Evolutionary conservation across 108 stramenopile genomes (phyloP).

Genomic region (Cyclostephanos tholiformis): DNA sequence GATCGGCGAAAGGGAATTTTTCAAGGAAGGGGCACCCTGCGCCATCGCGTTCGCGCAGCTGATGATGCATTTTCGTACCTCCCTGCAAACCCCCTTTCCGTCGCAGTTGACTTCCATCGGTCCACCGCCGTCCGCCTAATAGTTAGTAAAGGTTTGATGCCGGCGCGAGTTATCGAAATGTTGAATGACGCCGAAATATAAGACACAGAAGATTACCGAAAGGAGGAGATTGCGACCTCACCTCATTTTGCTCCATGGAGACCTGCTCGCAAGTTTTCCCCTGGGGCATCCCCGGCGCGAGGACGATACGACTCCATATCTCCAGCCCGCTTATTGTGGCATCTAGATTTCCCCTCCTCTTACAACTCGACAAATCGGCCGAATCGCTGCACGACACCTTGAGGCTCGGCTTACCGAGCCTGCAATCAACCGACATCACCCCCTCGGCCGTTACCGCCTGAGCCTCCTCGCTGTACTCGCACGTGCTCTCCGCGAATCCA

Average conservation of each 20-base stretch:
- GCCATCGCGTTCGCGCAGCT: conserved; percentile 54
- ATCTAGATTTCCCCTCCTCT: conserved; percentile 31
- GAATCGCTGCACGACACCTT: conserved; percentile 42
- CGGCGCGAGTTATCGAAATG: background rate
- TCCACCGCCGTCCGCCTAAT: conserved; percentile 24
- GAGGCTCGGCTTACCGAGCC: conserved; percentile 37
- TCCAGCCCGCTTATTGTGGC: conserved; percentile 62
- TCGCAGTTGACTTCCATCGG: conserved; percentile 52
- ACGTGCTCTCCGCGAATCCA: conserved; percentile 78
- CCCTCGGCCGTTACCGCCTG: conserved; percentile 22
- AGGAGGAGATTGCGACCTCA: conserved; percentile 5
- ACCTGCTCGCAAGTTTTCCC: conserved; percentile 54
- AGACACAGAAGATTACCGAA: background rate
- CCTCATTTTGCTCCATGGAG: conserved; percentile 25
- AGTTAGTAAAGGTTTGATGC: conserved; percentile 2
- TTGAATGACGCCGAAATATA: background rate
- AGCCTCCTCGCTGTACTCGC: conserved; percentile 31
- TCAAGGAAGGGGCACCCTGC: conserved; percentile 14
- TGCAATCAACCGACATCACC: conserved; percentile 31
- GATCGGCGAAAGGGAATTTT: conserved; percentile 2
- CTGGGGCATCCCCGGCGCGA: conserved; percentile 52
- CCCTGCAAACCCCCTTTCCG: conserved; percentile 64
- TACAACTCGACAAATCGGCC: conserved; percentile 35
- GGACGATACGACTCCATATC: conserved; percentile 65
- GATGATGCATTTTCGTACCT: conserved; percentile 66